Evolutionary conservation across 352 stramenopile species (phyloP), one percentile per base, ranked within the genome.

Genomic region (Lagenidium giganteum): DNA sequence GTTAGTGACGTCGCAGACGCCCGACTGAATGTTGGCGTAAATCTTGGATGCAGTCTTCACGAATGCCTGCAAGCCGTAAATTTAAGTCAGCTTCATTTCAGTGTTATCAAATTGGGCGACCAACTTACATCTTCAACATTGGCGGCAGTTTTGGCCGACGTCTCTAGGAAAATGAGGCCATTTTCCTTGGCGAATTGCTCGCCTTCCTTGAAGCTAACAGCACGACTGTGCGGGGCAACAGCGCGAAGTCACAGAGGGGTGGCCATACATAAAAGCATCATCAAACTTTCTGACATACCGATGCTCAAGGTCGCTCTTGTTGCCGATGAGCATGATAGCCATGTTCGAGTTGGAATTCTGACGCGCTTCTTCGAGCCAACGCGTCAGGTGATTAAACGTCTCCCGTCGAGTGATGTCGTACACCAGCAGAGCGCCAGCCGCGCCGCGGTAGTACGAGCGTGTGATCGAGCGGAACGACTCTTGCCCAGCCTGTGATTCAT

Each of bases 391-490:
- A 56, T 98, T 98, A 72, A 99, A 99, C 36, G 96, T 99, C 63
- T 99, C 96, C 44, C 96, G 81, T 35, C 84, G 65, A 9, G 96
- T 98, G 47, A 99, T 99, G 61, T 99, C 96, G 57, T 99, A 99
- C 17, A 99, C 96, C 22, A 99, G 60, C 17, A 99, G 66, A 0
- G 95, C 96, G 1, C 95, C 96, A 0, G 95, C 96, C 0, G 96
- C 96, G 8, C 96, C 96, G 17, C 96, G 87, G 64, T 99, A 99
- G 64, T 99, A 99, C 27, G 88, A 98, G 33, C 96, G 78, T 24
- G 97, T 99, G 54, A 99, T 99, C 32, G 92, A 98, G 14, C 96
- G 91, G 71, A 99, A 99, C 9, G 79, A 97, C 67, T 99, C 97
- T 79, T 99, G 96, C 9, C 96, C 96, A 18, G 96, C 96, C 54